Conservation (phyloP, 371 early-diverging fungal genomes). For the Mucor plumbeus region DNA sequence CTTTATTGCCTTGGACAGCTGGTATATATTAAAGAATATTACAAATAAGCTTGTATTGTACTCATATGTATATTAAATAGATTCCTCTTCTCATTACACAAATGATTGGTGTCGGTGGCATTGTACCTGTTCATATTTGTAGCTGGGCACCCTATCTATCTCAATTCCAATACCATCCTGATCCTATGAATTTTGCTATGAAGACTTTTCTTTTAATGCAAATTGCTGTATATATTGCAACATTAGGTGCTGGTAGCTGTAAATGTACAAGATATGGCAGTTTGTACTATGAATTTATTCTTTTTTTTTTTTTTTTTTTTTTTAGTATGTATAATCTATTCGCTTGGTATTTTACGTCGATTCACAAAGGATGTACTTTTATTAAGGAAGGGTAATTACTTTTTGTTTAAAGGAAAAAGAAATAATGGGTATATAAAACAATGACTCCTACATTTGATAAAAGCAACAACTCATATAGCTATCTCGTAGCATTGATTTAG, state of each 20-base stretch:
- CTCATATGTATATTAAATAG: conserved; percentile 16
- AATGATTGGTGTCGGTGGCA: conserved; percentile 51
- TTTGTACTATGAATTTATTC: background rate
- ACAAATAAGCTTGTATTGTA: background rate
- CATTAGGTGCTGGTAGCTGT: conserved; percentile 51
- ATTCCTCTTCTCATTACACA: conserved; percentile 48
- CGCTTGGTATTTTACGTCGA: conserved; percentile 50
- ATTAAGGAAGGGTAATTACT: conserved; percentile 49
- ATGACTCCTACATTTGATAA: too few species aligned
- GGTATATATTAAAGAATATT: conserved; percentile 23
- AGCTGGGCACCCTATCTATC: conserved; percentile 46
- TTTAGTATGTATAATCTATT: conserved; percentile 47
- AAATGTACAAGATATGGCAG: background rate
- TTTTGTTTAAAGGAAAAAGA: conserved; percentile 52
- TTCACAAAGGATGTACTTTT: conserved; percentile 50
- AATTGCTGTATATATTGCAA: conserved; percentile 40
- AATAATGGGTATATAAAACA: conserved; percentile 37
- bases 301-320: background rate
- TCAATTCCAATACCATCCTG: conserved; percentile 41
- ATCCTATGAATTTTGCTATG: conserved; percentile 44
- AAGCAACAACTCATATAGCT: background rate
- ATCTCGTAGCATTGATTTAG: conserved; percentile 43
- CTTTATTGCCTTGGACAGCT: conserved; percentile 47
- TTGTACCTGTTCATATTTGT: conserved; percentile 47
- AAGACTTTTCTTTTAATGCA: conserved; percentile 43